Conservation (phyloP, 2,329 filamentous ascomycete species). For the Pseudogymnoascus pannorum region DNA sequence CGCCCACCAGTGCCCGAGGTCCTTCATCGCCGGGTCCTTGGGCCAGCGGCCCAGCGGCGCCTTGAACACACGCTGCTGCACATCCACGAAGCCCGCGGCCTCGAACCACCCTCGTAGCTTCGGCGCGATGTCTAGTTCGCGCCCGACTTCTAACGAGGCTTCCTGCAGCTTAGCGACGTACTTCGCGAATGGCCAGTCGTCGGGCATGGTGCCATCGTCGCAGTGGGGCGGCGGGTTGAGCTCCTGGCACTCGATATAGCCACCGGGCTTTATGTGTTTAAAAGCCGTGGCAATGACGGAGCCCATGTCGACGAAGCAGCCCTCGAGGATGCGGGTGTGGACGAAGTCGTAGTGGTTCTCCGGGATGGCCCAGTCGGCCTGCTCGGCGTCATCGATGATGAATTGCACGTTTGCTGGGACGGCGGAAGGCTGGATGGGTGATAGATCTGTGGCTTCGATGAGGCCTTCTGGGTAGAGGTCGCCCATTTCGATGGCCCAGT, state of each 20-base stretch:
- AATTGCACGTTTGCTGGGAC: constrained; percentile 68
- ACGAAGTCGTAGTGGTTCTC: constrained; percentile 48
- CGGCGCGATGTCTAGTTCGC: constrained; percentile 28
- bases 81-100: constrained; percentile 26
- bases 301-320: constrained; percentile 49
- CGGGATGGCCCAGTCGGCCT: constrained; percentile 40
- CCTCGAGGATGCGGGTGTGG: constrained; percentile 47
- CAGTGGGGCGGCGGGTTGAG: constrained; percentile 22
- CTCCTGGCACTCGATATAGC: constrained; percentile 21
- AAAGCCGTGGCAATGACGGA: constrained; percentile 16
- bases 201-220: constrained; percentile 39
- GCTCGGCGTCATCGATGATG: constrained; percentile 40
- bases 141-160: constrained; percentile 19
- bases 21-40: constrained; percentile 25
- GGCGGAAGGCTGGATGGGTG: constrained; percentile 55
- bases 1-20: constrained; percentile 20
- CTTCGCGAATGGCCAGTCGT: constrained; percentile 33
- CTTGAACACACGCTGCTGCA: constrained; percentile 30
- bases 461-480: constrained; percentile 49
- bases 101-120: constrained; percentile 19
- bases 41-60: constrained; percentile 48
- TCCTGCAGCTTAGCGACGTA: constrained; percentile 32
- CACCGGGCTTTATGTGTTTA: constrained; percentile 17
- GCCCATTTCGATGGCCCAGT: constrained; percentile 62
- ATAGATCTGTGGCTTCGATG: constrained; percentile 58